phyloP scores from a whole-genome alignment of 331 rosid species.

The Malus hybrid region DNA sequence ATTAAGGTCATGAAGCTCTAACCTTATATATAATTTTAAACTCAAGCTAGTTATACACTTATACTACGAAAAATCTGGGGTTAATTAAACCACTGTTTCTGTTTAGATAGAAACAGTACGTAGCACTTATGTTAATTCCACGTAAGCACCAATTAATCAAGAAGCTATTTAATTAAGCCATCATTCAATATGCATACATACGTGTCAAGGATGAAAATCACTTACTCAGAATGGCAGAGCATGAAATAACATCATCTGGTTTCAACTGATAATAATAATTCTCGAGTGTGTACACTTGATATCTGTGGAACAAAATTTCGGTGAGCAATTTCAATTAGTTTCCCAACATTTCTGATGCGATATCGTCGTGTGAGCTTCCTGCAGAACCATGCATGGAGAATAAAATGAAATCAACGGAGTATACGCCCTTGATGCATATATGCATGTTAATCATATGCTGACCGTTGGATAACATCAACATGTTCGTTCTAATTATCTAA shows the following conservation, averaged over 20 bases:
- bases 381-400: background rate
- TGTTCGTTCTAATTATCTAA: background rate
- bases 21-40: background rate
- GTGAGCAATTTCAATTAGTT: background rate
- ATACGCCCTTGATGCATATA: background rate
- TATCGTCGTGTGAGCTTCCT: background rate
- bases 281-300: background rate
- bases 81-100: background rate
- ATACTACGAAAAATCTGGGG: background rate
- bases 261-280: no score
- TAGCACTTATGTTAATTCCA: background rate
- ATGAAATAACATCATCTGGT: no score
- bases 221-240: background rate
- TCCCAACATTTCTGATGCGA: background rate
- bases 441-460: background rate
- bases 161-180: background rate
- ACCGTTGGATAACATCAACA: background rate
- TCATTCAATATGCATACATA: background rate
- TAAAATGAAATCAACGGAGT: background rate
- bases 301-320: background rate
- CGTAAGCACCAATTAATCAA: background rate
- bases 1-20: background rate
- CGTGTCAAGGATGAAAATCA: background rate
- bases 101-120: background rate
- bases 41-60: background rate